phyloP scores from a whole-genome alignment of 2,329 filamentous ascomycete genomes.

The Xylariaceae sp. region DNA sequence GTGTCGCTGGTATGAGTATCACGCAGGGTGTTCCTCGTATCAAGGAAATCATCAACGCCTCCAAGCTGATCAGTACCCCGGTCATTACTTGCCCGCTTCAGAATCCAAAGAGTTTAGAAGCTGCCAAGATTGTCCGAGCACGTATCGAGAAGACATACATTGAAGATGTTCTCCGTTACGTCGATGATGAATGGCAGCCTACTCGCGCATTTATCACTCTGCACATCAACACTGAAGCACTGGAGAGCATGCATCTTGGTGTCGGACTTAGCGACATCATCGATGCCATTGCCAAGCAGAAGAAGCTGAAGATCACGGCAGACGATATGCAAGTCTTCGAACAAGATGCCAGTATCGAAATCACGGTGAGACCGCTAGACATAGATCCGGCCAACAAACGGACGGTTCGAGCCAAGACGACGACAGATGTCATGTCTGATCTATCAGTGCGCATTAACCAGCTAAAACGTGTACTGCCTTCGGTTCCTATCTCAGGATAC shows the following conservation, averaged over 20 bases:
- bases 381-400: constrained; percentile 46
- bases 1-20: constrained; percentile 99
- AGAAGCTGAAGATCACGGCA: constrained; percentile 71
- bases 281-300: constrained; percentile 69
- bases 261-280: constrained; percentile 69
- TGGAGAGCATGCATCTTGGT: constrained; percentile 77
- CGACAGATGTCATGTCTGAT: constrained; percentile 52
- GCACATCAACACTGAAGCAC: constrained; percentile 71
- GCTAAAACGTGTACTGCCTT: constrained; percentile 74
- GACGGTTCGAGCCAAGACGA: constrained; percentile 42
- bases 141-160: constrained; percentile 94
- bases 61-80: constrained; percentile 86
- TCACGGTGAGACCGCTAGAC: constrained; percentile 59
- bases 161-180: constrained; percentile 70
- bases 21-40: constrained; percentile 99
- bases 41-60: constrained; percentile 99
- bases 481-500: constrained; percentile 85
- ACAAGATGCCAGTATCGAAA: constrained; percentile 57
- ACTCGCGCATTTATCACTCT: constrained; percentile 72
- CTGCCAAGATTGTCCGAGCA: constrained; percentile 85
- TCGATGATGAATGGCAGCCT: constrained; percentile 85
- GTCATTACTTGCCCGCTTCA: constrained; percentile 83
- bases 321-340: constrained; percentile 59
- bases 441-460: constrained; percentile 76
- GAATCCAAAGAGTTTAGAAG: constrained; percentile 67